Evolutionary conservation across 2,329 filamentous ascomycete genomes (phyloP).

Genomic region (Xylaria sp.): DNA sequence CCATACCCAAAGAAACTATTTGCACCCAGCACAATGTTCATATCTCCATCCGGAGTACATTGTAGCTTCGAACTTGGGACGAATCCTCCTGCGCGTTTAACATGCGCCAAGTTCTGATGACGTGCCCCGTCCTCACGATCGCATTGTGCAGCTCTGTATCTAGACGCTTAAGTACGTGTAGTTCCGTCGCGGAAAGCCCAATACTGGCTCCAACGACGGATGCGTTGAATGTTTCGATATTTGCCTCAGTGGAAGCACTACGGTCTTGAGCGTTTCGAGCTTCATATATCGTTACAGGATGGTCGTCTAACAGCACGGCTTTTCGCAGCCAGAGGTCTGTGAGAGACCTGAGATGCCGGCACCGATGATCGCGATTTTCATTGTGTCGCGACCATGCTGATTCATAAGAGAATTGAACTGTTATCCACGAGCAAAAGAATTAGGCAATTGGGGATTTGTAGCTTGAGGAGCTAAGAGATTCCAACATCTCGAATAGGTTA

Average conservation of each 20-base stretch:
- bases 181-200: slow-evolving; percentile 18
- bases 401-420: no score
- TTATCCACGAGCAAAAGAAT: background rate
- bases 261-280: slow-evolving; percentile 14
- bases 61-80: slow-evolving; percentile 20
- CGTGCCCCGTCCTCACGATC: slow-evolving; percentile 17
- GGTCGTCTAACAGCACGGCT: slow-evolving; percentile 13
- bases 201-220: slow-evolving; percentile 26
- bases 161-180: slow-evolving; percentile 18
- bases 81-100: slow-evolving; percentile 26
- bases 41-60: slow-evolving; percentile 20
- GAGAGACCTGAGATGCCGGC: slow-evolving; percentile 23
- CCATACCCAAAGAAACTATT: slow-evolving; percentile 29
- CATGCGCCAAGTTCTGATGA: slow-evolving; percentile 25
- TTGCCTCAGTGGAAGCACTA: background rate
- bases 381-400: background rate
- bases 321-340: slow-evolving; percentile 21
- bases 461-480: background rate
- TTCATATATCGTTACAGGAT: slow-evolving; percentile 21
- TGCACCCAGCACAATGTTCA: slow-evolving; percentile 26
- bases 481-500: background rate
- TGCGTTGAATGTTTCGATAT: slow-evolving; percentile 21
- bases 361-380: slow-evolving; percentile 26
- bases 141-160: slow-evolving; percentile 15
- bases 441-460: background rate